phyloP scores from a whole-genome alignment of 148 eudicot genomes.

The Persicaria maculosa region DNA sequence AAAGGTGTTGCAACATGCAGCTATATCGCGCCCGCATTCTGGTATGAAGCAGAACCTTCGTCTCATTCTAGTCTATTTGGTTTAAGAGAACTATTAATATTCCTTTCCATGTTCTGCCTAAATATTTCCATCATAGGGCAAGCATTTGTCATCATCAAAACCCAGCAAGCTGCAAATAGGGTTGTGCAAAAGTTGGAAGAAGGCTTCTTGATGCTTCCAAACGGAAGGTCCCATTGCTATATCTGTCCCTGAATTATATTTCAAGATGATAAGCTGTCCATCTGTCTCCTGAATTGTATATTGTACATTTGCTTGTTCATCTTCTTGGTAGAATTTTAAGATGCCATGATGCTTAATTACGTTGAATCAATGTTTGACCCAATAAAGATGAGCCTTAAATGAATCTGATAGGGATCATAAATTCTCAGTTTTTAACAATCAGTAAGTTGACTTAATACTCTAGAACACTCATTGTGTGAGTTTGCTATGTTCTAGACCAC shows the following conservation, averaged over 20 bases:
- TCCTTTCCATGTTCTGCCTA: background rate
- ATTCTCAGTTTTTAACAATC: background rate
- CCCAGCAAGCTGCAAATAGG: slow-evolving; percentile 38
- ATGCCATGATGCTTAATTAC: background rate
- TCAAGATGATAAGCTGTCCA: background rate
- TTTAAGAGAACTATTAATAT: background rate
- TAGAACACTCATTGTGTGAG: background rate
- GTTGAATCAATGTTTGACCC: background rate
- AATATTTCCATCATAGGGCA: slow-evolving; percentile 28
- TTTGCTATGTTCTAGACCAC: slow-evolving; percentile 41
- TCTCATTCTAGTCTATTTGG: background rate
- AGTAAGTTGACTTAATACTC: background rate
- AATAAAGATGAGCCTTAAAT: background rate
- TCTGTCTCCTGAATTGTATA: background rate
- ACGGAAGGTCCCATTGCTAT: slow-evolving; percentile 35
- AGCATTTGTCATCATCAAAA: slow-evolving; percentile 47
- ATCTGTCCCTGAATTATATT: background rate
- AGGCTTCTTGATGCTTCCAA: slow-evolving; percentile 52
- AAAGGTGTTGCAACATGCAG: slow-evolving; percentile 46
- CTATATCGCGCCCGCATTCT: slow-evolving; percentile 39
- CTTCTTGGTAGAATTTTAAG: too few species aligned
- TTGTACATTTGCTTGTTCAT: background rate
- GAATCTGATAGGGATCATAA: slow-evolving; percentile 2
- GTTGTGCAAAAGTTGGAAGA: slow-evolving; percentile 31
- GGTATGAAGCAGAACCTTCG: slow-evolving; percentile 30